Conservation (phyloP, 2,329 filamentous ascomycete species). For the Scytalidium lignicola region DNA sequence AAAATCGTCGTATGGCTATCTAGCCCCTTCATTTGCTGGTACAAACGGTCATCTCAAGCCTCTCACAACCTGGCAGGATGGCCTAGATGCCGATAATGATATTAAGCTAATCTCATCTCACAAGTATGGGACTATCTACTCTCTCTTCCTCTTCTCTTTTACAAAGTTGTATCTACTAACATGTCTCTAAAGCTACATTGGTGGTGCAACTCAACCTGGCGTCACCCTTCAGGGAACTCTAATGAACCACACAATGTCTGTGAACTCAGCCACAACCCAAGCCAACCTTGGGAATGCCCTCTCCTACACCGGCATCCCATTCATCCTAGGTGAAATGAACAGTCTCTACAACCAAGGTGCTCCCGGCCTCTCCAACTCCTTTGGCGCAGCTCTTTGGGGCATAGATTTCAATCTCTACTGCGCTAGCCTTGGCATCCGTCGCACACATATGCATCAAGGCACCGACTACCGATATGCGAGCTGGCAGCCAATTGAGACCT, state of each 20-base stretch:
- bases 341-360: constrained; percentile 57
- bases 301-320: constrained; percentile 24
- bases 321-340: constrained; percentile 43
- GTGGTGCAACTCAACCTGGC: constrained; percentile 51
- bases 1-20: constrained; percentile 40
- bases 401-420: constrained; percentile 57
- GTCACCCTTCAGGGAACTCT: constrained; percentile 58
- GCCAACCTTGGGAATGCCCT: constrained; percentile 27
- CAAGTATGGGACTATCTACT: constrained; percentile 40
- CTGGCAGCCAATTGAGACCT: constrained; percentile 55
- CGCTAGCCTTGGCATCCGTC: constrained; percentile 48
- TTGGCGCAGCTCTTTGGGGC: constrained; percentile 61
- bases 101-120: constrained; percentile 53
- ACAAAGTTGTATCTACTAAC: constrained; percentile 1
- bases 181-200: constrained; percentile 51
- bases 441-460: constrained; percentile 60
- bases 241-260: constrained; percentile 56
- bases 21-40: constrained; percentile 55
- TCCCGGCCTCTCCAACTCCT: constrained; percentile 57
- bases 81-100: constrained; percentile 42
- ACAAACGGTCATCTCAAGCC: constrained; percentile 46
- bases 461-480: constrained; percentile 56
- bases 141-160: background rate
- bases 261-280: constrained; percentile 39
- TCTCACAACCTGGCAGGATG: constrained; percentile 45